phyloP scores from a whole-genome alignment of 164 flowering plant genomes.

The Litsea cubeba region DNA sequence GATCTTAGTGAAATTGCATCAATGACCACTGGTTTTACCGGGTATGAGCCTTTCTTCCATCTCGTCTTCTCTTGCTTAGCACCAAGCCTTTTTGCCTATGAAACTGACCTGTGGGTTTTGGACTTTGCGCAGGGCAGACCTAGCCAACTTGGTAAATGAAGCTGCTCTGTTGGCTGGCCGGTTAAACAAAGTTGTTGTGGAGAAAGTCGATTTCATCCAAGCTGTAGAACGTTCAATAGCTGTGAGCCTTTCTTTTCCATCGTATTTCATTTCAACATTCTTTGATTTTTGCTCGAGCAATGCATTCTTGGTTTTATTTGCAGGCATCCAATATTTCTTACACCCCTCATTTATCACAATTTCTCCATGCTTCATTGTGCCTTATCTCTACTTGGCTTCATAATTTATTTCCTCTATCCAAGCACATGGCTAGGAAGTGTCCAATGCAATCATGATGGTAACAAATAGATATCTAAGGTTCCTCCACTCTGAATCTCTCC shows the following conservation, averaged over 20 bases:
- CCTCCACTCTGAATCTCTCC: too few species aligned
- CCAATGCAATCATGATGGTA: too few species aligned
- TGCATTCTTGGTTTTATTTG: not conserved
- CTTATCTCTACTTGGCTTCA: not conserved
- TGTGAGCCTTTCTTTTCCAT: conserved; percentile 35
- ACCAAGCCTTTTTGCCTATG: conserved; percentile 1
- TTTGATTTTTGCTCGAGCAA: not conserved
- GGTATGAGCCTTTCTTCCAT: conserved; percentile 36
- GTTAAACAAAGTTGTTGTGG: conserved; percentile 67
- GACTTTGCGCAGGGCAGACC: conserved; percentile 81
- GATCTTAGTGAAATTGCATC: conserved; percentile 74
- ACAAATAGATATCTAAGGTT: too few species aligned
- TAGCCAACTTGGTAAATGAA: conserved; percentile 96
- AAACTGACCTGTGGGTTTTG: conserved; percentile 21
- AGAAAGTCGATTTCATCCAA: conserved; percentile 79
- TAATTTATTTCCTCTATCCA: not conserved
- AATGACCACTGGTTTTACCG: conserved; percentile 97
- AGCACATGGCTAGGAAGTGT: not conserved
- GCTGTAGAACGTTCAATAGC: conserved; percentile 98
- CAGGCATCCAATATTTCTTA: not conserved
- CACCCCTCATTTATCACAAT: not conserved
- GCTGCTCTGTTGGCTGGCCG: conserved; percentile 99
- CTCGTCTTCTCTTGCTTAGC: not conserved
- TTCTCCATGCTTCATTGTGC: not conserved
- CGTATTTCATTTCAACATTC: not conserved